These are phyloP conservation scores for Camellia japonica DNA, from an alignment of 148 eudicot species.

Conservation along the genomic window DNA sequence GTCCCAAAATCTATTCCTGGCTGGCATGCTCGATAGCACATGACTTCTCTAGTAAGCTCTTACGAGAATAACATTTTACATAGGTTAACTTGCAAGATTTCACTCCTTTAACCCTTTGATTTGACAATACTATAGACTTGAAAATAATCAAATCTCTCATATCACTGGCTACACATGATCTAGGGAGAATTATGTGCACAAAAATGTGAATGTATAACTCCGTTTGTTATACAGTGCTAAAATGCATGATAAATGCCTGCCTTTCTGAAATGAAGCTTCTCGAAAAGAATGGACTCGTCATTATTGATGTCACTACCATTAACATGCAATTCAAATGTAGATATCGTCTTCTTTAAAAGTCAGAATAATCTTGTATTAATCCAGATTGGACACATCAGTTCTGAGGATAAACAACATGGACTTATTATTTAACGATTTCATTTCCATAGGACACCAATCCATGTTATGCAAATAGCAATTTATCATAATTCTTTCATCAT, in stretches of 20 bases:
- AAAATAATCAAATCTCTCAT: neutral
- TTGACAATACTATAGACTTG: neutral
- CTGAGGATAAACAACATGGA: neutral
- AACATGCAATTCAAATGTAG: neutral
- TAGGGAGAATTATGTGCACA: neutral
- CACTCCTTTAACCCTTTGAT: neutral
- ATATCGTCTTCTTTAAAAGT: neutral
- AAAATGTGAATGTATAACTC: neutral
- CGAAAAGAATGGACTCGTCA: conserved; percentile 1
- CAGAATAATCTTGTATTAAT: neutral
- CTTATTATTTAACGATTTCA: neutral
- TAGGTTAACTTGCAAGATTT: neutral
- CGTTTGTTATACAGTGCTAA: neutral
- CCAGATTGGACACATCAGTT: neutral
- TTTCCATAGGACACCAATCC: neutral
- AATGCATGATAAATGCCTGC: neutral
- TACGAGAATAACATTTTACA: neutral
- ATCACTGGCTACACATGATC: neutral
- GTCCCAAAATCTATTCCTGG: conserved; percentile 43
- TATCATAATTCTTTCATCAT: neutral
- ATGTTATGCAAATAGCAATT: neutral
- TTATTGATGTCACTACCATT: neutral
- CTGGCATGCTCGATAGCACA: conserved; percentile 43
- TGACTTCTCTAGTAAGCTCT: conserved; percentile 16
- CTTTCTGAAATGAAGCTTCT: neutral